Evolutionary conservation across 148 eudicot genomes (phyloP).

Genomic region (Cornus florida): DNA sequence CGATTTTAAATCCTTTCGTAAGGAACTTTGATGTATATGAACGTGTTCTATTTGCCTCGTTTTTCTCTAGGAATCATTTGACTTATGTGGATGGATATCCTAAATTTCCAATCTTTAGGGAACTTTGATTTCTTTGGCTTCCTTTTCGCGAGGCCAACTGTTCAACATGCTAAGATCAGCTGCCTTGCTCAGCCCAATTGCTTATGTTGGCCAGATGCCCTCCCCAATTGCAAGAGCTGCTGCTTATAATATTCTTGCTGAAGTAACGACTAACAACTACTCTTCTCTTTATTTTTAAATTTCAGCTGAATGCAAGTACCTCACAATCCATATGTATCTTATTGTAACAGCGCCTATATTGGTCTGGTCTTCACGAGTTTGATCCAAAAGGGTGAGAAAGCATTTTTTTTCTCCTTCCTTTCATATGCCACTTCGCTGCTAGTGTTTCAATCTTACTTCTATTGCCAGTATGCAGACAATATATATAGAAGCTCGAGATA

Average conservation of each 20-base stretch:
- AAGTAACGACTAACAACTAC: constrained; percentile 35
- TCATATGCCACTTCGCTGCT: neutral
- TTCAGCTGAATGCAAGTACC: neutral
- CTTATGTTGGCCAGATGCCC: constrained; percentile 54
- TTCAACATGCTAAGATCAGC: constrained; percentile 49
- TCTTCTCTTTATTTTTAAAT: neutral
- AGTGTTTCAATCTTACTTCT: neutral
- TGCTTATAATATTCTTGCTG: constrained; percentile 49
- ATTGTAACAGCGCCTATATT: constrained; percentile 37
- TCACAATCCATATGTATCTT: neutral
- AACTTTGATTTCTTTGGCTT: constrained; percentile 56
- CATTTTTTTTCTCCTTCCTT: neutral
- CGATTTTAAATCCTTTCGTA: too few relatives aligned
- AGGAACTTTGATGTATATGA: too few relatives aligned
- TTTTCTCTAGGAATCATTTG: neutral
- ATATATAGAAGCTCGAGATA: neutral
- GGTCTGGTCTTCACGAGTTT: constrained; percentile 54
- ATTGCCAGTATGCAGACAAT: neutral
- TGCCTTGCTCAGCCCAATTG: constrained; percentile 56
- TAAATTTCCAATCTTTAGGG: constrained; percentile 29
- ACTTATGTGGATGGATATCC: neutral
- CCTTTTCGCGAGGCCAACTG: constrained; percentile 45
- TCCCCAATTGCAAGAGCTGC: constrained; percentile 57
- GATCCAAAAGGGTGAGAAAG: constrained; percentile 57
- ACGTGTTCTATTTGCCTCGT: neutral